Conservation (phyloP, 176 grass and related monocot genomes). For the Oryza longistaminata region DNA sequence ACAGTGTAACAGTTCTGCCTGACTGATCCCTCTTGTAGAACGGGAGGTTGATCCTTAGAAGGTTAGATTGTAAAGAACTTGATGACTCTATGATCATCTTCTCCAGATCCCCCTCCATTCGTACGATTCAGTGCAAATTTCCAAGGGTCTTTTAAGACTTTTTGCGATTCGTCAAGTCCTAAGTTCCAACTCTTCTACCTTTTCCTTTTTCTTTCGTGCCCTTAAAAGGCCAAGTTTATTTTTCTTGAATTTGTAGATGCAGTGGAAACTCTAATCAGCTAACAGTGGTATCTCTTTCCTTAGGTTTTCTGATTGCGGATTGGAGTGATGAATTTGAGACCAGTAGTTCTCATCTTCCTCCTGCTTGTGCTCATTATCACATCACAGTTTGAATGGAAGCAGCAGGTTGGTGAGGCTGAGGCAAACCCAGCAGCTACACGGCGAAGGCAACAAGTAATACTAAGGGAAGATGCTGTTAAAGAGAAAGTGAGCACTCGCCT, state of each 20-base stretch:
- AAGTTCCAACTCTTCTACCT: background rate
- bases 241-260: background rate
- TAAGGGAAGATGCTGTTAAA: constrained; percentile 70
- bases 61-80: background rate
- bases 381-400: constrained; percentile 85
- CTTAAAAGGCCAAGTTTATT: background rate
- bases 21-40: background rate
- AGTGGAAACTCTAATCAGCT: background rate
- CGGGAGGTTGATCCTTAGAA: background rate
- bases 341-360: constrained; percentile 66
- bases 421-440: constrained; percentile 39
- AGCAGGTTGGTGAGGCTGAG: constrained; percentile 67
- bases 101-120: background rate
- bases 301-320: constrained; percentile 44
- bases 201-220: background rate
- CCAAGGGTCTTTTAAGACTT: background rate
- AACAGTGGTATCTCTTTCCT: background rate
- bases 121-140: background rate
- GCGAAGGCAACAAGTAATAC: constrained; percentile 44
- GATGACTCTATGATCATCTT: background rate
- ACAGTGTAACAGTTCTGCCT: background rate
- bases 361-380: constrained; percentile 70
- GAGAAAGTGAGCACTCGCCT: constrained; percentile 51
- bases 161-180: background rate
- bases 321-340: constrained; percentile 56